Conservation (phyloP, 495 filamentous ascomycete species). For the Pseudomonodictys pantanalensis region DNA sequence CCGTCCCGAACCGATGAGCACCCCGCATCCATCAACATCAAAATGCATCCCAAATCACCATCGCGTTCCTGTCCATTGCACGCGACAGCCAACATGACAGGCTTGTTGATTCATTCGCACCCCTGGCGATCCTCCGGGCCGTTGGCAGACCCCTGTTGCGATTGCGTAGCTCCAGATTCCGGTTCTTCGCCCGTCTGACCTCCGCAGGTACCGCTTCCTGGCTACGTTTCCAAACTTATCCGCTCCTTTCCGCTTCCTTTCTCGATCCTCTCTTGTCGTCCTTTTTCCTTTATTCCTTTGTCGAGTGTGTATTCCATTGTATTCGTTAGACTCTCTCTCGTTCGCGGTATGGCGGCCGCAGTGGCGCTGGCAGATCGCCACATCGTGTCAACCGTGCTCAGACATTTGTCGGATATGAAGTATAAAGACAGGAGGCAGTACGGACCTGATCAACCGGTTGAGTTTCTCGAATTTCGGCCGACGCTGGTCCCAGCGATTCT, state of each 20-base stretch:
- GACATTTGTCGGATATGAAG: conserved; percentile 25
- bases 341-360: conserved; percentile 9
- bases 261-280: not conserved
- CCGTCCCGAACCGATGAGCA: too few relatives aligned
- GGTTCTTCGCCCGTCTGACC: not conserved
- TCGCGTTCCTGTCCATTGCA: too few relatives aligned
- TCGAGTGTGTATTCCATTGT: not conserved
- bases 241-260: not conserved
- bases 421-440: conserved; percentile 24
- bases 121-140: not conserved
- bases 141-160: not conserved
- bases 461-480: conserved; percentile 31
- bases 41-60: too few relatives aligned
- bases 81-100: too few relatives aligned
- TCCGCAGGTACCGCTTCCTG: not conserved
- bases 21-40: too few relatives aligned
- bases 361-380: conserved; percentile 9
- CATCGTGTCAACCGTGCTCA: conserved; percentile 22
- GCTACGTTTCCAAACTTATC: not conserved
- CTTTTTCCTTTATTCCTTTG: conserved; percentile 1
- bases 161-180: conserved; percentile 3
- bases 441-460: conserved; percentile 20
- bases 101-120: too few relatives aligned
- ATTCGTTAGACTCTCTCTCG: not conserved
- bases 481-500: conserved; percentile 29